Percentiles rank a stretch among this genome's conserved stretches.
These are phyloP conservation scores for Hypoxylon cercidicola DNA, from an alignment of 495 filamentous ascomycete species.

Conservation along the genomic window DNA sequence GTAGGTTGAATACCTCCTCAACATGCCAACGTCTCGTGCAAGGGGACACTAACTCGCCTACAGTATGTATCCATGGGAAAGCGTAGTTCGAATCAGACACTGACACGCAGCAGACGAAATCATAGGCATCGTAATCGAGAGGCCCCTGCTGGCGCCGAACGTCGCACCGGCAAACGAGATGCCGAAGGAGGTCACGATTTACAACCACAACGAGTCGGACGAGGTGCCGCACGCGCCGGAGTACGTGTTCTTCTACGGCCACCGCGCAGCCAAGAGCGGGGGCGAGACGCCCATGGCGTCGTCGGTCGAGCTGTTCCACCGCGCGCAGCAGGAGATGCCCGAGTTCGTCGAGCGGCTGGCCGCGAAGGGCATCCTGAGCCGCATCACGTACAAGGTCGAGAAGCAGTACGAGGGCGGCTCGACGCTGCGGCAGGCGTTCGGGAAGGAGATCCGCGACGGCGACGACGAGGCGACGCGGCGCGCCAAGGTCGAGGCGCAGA, in stretches of 20 bases:
- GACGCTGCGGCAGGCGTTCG: constrained; percentile 64
- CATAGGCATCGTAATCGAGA: constrained; percentile 64
- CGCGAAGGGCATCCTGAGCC: constrained; percentile 58
- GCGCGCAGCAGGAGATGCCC: constrained; percentile 57
- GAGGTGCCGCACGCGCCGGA: constrained; percentile 64
- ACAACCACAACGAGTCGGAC: constrained; percentile 66
- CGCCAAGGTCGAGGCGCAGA: constrained; percentile 63
- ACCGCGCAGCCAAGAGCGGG: constrained; percentile 39
- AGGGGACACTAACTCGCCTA: constrained; percentile 10
- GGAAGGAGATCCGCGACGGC: constrained; percentile 57
- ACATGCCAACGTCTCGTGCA: not conserved
- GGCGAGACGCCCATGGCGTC: constrained; percentile 65
- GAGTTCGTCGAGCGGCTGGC: constrained; percentile 59
- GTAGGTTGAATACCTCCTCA: constrained; percentile 10
- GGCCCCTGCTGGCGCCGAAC: constrained; percentile 62
- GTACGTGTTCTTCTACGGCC: constrained; percentile 63
- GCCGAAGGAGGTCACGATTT: constrained; percentile 61
- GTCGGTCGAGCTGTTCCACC: constrained; percentile 62
- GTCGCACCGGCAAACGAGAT: constrained; percentile 65
- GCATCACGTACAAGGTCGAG: constrained; percentile 57
- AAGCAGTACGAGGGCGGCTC: constrained; percentile 59
- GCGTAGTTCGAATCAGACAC: not conserved
- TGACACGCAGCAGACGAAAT: constrained; percentile 55
- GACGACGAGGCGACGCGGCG: constrained; percentile 57
- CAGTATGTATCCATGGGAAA: constrained; percentile 28